Base-by-base conservation (phyloP, 371 early-diverging fungal genomes). In the Mucor sp. region DNA sequence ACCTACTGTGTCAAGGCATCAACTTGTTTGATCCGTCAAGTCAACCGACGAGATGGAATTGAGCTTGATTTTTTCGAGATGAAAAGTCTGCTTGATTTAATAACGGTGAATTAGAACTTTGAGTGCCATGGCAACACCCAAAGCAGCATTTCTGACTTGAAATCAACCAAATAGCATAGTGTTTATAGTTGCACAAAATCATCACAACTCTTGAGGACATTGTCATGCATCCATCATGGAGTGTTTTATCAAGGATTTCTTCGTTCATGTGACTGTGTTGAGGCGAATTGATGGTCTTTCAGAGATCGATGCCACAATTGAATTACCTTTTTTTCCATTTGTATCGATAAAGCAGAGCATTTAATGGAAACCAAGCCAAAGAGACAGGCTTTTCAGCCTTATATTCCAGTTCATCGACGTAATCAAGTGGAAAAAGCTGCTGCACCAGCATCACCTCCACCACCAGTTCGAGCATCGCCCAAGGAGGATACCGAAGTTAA, bases 321-420 rank as follows among this genome's bases (percentile, higher is more conserved):
- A 44, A 44, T n/a, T 44, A 44, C 19, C 19, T 44, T 19, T 44
- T 44, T 44, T 44, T n/a, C 19, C 17, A 12, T 44, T 44, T n/a
- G 6, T 6, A 44, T 19, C 19, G 5, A 4, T 37, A 37, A 37
- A 37, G 37, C 11, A 14, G 37, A 44, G 19, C n/a, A 44, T n/a
- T 19, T 19, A 19, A 44, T 44, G 44, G 44, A 44, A 44, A 44
- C 44, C 4, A 68, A 68, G 21, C 58, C 58, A 9, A 63, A 23
- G 30, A 14, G 60, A 43, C 64, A 59, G 3, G 32, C 32, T 8
- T 41, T 50, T 6, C 69, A 72, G 62, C 69, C 72, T 11, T 77
- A 77, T 39, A 57, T 77, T 41, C 77, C 77, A 21, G 53, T 69
- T 0, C 78, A 74, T 63, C 57, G 72, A 53, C 63, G 75, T 14